Percentiles rank a stretch among this genome's conserved stretches.
Conservation (phyloP, 176 grass and related monocot species). For the Bolboschoenus planiculmis region DNA sequence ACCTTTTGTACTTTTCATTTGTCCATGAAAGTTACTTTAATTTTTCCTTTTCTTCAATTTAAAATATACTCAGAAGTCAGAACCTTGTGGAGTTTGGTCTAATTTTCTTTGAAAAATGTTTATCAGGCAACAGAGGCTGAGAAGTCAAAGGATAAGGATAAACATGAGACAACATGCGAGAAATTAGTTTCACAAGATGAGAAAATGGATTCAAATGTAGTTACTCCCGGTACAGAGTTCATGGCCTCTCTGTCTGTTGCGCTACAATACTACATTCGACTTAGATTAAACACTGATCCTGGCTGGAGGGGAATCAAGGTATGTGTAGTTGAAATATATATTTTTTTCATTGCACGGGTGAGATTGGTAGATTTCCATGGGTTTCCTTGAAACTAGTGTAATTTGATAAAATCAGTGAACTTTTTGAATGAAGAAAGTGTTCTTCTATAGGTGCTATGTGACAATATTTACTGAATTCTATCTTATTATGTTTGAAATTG, state of each 20-base stretch:
- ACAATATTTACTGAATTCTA: background rate
- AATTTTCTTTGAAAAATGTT: background rate
- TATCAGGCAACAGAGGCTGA: background rate
- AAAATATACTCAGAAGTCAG: background rate
- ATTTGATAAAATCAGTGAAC: background rate
- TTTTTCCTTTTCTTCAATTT: background rate
- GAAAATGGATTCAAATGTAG: conserved; percentile 24
- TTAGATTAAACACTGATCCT: conserved; percentile 25
- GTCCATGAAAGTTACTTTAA: background rate
- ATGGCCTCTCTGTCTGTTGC: conserved; percentile 22
- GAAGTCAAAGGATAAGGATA: conserved; percentile 17
- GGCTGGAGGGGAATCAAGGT: conserved; percentile 29
- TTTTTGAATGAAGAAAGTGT: background rate
- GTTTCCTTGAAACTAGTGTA: background rate
- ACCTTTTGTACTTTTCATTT: background rate
- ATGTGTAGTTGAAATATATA: background rate
- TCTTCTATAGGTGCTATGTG: background rate
- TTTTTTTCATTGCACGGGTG: background rate
- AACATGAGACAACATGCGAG: background rate
- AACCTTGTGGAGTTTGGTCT: background rate
- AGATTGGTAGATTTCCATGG: background rate
- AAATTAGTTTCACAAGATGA: background rate
- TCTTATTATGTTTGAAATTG: background rate
- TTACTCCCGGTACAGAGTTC: conserved; percentile 29
- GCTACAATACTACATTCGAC: conserved; percentile 25